These are phyloP conservation scores for Schizopora paradoxa DNA, from an alignment of 1,284 basidiomycete genomes.

Conservation along the genomic window DNA sequence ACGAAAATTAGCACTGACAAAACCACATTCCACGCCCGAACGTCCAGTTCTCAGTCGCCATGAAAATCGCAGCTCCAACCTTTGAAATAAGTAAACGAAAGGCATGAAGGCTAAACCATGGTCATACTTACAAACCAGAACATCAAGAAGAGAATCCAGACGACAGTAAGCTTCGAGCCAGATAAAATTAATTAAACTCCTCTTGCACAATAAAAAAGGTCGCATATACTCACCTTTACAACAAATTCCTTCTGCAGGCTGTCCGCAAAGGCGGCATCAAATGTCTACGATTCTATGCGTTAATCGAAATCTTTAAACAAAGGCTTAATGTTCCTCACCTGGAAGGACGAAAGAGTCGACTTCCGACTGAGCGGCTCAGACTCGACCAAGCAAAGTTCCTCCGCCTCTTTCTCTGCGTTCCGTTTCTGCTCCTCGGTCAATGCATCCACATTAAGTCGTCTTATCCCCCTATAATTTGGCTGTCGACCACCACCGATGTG, in stretches of 20 bases:
- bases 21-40: constrained; percentile 62
- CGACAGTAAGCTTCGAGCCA: constrained; percentile 33
- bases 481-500: constrained; percentile 13
- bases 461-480: not conserved
- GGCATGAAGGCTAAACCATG: not conserved
- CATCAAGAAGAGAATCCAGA: constrained; percentile 44
- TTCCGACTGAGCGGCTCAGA: not conserved
- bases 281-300: not conserved
- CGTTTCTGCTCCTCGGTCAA: constrained; percentile 17
- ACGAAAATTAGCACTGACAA: constrained; percentile 40
- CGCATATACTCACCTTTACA: constrained; percentile 36
- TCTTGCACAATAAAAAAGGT: not conserved
- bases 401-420: constrained; percentile 11
- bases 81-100: constrained; percentile 19
- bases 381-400: constrained; percentile 7
- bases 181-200: not conserved
- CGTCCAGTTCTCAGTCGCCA: constrained; percentile 44
- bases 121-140: constrained; percentile 48
- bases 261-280: not conserved
- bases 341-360: not conserved
- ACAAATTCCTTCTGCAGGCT: constrained; percentile 35
- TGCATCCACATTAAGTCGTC: constrained; percentile 20
- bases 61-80: constrained; percentile 54
- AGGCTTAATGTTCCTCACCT: not conserved
- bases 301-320: not conserved